Base-by-base conservation (phyloP, 805 yeast genomes). In the Candida ficus region DNA sequence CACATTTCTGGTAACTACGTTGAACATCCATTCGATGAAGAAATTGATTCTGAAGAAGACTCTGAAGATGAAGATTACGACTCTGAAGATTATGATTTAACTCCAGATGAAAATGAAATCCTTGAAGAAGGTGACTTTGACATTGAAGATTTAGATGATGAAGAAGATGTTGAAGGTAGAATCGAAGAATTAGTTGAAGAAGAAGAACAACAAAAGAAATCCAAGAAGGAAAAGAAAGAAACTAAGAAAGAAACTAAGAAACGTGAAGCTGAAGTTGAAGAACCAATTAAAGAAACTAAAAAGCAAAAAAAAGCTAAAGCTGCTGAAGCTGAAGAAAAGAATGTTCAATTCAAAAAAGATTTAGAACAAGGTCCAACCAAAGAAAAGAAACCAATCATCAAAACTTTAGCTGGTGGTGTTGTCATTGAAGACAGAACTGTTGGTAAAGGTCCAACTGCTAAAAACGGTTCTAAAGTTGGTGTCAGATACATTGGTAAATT, bases 401-500 rank as follows among this genome's bases (percentile, higher is more conserved):
- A 81, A 71, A 83, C 85, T 41, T 75, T 93, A 51, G 83, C 85
- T 61, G 98, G 98, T 56, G 98, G 97, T 61, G 88, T 93, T 54
- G 70, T 84, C 46, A 71, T 89, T 59, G 99, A 93, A 75, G 99
- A 93, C 73, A 83, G 95, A 67, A 80, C 83, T 47, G 65, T 73
- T 44, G 99, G 99, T 59, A 76, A 78, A 44, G 99, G 99, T 47
- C 80, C 87, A 56, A 71, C 73, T 49, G 95, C 95, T 62, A 90
- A 89, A 73, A 71, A 75, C 56, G 95, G 96, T 46, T 76, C 85
- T 70, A 87, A 77, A 64, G 95, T 93, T 51, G 95, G 96, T 63
- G 90, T 93, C 68, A 81, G 99, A 74, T 93, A 93, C 78, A 85
- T 93, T 55, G 99, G 99, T 63, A 95, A 93, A 74, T 80, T 93